Base-by-base conservation (phyloP, 345 rosid species). In the Anastatica hierochuntica region DNA sequence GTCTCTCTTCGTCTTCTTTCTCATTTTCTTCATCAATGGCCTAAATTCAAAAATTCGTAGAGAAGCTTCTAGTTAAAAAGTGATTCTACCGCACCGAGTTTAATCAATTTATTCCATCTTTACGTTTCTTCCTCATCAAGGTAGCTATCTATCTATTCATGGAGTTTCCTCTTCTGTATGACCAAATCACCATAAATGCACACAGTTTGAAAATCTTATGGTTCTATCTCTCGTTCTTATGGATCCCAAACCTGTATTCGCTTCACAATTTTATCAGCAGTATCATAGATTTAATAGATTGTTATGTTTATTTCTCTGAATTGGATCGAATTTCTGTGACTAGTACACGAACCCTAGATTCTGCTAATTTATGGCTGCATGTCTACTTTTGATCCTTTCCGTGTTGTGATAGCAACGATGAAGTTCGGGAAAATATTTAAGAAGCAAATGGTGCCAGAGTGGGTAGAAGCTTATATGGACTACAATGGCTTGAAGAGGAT, bases 381-480 rank as follows among this genome's bases (percentile, higher is more conserved):
- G n/a, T 37, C 46, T 24, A 11, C 10, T 37, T 13, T 30, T 12
- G 11, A 3, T 44, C 11, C 3, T 24, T 26, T 0, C 10, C 24
- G 27, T 46, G 21, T 50, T 49, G 43, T 53, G 56, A 20, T 63
- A 13, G 44, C 13, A 14, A 61, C 34, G 26, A 83, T 86, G 95
- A 77, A 74, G 65, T 86, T 79, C 7, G 82, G 85, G 4, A 86
- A 83, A 53, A 58, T 72, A 31, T 83, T 72, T 34, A 81, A 77
- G 79, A 69, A 68, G 37, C 79, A 74, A 73, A 83, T 64, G 75
- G 95, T 83, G 37, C 84, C 82, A 0, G 88, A 86, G 57, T 86
- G 95, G 88, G 70, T 73, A 1, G 84, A 76, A 36, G 92, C 90
- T 10, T 83, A 79, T 20, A 34, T 77, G 76, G 84, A 86, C 51